A percentile compares a stretch with the other conserved stretches of the same genome.
phyloP scores from a whole-genome alignment of 331 rosid species.

The Pyrus hybrid region DNA sequence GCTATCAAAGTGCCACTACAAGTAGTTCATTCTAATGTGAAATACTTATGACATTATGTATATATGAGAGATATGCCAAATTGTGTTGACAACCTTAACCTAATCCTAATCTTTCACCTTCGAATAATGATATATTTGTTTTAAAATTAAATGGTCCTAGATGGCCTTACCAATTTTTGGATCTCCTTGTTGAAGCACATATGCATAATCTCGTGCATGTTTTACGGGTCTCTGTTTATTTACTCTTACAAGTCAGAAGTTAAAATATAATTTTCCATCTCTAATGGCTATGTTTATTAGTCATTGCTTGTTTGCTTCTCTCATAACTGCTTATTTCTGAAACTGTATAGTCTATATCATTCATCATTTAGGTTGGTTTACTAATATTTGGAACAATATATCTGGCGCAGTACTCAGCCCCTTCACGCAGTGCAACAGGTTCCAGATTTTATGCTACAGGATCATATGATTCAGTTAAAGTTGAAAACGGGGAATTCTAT shows the following conservation, averaged over 20 bases:
- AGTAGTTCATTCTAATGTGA: not conserved
- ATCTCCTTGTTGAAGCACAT: not conserved
- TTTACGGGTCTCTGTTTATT: not conserved
- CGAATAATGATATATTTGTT: not conserved
- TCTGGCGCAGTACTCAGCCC: constrained; percentile 26
- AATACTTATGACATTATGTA: not conserved
- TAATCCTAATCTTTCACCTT: not conserved
- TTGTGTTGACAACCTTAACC: not conserved
- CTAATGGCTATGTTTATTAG: not conserved
- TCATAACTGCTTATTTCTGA: not conserved
- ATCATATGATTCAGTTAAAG: constrained; percentile 26
- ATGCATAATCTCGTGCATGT: not conserved
- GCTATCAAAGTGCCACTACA: not conserved
- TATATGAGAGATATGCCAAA: not conserved
- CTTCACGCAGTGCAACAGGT: not conserved
- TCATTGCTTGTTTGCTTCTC: not conserved
- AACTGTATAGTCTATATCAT: not conserved
- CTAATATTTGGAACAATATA: constrained; percentile 3
- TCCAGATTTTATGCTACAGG: constrained; percentile 10
- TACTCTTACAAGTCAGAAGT: not conserved
- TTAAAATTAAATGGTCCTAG: not conserved
- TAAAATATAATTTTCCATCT: not conserved
- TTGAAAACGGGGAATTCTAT: constrained; percentile 40
- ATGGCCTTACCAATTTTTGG: not conserved
- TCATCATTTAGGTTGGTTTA: not conserved